Conservation (phyloP, 139 green algal species). For the Coccomyxa sp. region DNA sequence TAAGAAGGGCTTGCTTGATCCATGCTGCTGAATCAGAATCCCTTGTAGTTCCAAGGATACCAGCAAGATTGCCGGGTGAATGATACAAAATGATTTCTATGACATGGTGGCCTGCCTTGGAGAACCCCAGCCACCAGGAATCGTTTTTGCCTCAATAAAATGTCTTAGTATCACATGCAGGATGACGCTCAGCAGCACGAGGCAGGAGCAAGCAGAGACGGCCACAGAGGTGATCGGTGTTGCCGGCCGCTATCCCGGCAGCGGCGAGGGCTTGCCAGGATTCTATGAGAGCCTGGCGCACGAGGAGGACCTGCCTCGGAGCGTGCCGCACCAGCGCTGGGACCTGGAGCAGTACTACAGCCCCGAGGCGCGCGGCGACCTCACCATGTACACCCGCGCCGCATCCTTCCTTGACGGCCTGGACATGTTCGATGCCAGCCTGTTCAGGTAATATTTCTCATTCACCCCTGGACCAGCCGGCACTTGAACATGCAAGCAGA, state of each 20-base stretch:
- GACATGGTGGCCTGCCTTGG: too few species aligned
- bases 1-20: too few species aligned
- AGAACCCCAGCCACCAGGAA: too few species aligned
- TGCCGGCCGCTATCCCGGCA: background rate
- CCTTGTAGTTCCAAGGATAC: too few species aligned
- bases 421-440: conserved; percentile 51
- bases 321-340: conserved; percentile 41
- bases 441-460: conserved; percentile 19
- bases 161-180: too few species aligned
- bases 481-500: background rate
- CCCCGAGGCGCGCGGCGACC: conserved; percentile 2
- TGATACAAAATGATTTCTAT: too few species aligned
- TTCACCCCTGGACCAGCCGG: background rate
- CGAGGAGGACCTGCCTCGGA: conserved; percentile 5
- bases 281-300: conserved; percentile 1
- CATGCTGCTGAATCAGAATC: too few species aligned
- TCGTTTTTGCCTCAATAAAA: too few species aligned
- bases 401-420: conserved; percentile 40
- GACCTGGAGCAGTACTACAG: conserved; percentile 44
- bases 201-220: too few species aligned
- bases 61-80: too few species aligned
- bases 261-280: background rate
- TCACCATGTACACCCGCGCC: conserved; percentile 45
- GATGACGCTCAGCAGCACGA: too few species aligned
- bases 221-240: background rate